A percentile compares a stretch with the other conserved stretches of the same genome.
phyloP scores from a whole-genome alignment of 345 rosid species.

The Linum trigynum region DNA sequence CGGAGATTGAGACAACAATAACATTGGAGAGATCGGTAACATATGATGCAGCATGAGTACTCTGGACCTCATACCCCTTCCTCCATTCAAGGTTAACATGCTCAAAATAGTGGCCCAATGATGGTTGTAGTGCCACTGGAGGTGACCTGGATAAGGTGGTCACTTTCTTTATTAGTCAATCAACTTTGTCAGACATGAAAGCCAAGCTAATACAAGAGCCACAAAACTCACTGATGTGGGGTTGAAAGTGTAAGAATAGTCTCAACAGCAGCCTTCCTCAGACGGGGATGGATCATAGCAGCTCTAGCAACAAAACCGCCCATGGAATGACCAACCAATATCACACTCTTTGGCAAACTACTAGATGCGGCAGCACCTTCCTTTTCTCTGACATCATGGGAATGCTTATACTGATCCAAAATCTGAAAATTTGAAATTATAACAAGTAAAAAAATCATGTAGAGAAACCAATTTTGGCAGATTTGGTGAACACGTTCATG shows the following conservation, averaged over 20 bases:
- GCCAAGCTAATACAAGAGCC: constrained; percentile 13
- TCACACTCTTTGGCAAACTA: constrained; percentile 67
- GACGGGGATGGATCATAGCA: constrained; percentile 68
- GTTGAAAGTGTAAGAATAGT: constrained; percentile 89
- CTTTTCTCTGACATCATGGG: constrained; percentile 52
- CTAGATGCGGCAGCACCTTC: constrained; percentile 67
- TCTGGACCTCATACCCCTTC: constrained; percentile 59
- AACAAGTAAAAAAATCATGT: constrained; percentile 3
- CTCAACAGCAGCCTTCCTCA: constrained; percentile 72
- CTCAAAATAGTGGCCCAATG: constrained; percentile 76
- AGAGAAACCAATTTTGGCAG: background rate
- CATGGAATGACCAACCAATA: constrained; percentile 97
- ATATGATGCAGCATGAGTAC: constrained; percentile 38
- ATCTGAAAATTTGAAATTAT: constrained; percentile 42
- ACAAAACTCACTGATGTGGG: constrained; percentile 80
- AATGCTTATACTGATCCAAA: constrained; percentile 81
- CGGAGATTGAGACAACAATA: constrained; percentile 74
- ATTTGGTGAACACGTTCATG: too few relatives aligned
- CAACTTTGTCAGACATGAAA: constrained; percentile 14
- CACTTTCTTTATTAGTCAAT: constrained; percentile 19
- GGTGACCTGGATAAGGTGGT: constrained; percentile 68
- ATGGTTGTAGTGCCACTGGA: constrained; percentile 95
- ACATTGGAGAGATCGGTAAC: constrained; percentile 63
- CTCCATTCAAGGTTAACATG: constrained; percentile 76
- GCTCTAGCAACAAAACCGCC: constrained; percentile 99